These are phyloP conservation scores for Lentinula sp. DNA, from an alignment of 768 basidiomycete species.

Conservation along the genomic window DNA sequence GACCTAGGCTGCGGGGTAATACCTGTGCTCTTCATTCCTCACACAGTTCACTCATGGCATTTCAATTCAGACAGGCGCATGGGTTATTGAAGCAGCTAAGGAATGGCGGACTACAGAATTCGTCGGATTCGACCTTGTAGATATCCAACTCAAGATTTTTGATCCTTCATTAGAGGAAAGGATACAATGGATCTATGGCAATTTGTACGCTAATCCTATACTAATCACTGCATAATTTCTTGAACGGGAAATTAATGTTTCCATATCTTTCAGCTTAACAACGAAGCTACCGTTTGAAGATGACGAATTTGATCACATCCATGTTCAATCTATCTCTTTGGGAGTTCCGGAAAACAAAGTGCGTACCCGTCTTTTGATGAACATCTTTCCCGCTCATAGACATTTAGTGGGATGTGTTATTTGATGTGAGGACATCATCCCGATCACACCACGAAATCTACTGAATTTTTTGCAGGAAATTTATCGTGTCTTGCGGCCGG, in stretches of 20 bases:
- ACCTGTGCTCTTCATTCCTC: conserved; percentile 6
- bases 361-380: conserved; percentile 7
- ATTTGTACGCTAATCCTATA: conserved; percentile 48
- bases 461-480: conserved; percentile 48
- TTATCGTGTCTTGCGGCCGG: conserved; percentile 61
- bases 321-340: conserved; percentile 56
- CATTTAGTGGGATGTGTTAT: conserved; percentile 57
- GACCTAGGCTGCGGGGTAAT: conserved; percentile 75
- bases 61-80: conserved; percentile 49
- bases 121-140: conserved; percentile 76
- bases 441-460: background rate
- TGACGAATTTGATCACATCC: conserved; percentile 80
- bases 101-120: conserved; percentile 63
- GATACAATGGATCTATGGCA: conserved; percentile 70
- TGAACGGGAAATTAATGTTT: background rate
- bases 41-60: conserved; percentile 6
- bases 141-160: conserved; percentile 55
- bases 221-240: conserved; percentile 4
- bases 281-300: conserved; percentile 77
- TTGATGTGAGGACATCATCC: conserved; percentile 42
- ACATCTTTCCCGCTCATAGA: conserved; percentile 1
- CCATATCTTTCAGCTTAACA: conserved; percentile 46
- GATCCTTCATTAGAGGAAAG: conserved; percentile 47
- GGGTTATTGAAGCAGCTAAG: conserved; percentile 70
- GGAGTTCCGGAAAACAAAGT: conserved; percentile 77